Evolutionary conservation across 805 yeast species (phyloP).

Genomic region (Pichia scutulata): DNA sequence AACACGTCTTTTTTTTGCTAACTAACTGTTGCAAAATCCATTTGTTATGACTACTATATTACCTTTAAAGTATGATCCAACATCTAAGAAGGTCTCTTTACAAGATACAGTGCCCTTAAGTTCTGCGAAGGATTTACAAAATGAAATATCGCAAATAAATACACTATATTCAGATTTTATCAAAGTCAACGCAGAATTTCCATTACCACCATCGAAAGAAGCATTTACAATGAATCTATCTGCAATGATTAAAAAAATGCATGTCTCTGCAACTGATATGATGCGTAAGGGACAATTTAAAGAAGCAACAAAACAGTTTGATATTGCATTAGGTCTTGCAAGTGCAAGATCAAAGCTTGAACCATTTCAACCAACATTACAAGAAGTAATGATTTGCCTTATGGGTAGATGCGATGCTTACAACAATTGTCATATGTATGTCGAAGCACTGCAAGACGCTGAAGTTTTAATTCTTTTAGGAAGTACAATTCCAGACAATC

Average conservation of each 20-base stretch:
- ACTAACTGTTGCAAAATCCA: background rate
- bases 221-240: slow-evolving; percentile 46
- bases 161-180: slow-evolving; percentile 35
- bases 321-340: slow-evolving; percentile 62
- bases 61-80: slow-evolving; percentile 27
- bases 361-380: slow-evolving; percentile 62
- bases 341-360: slow-evolving; percentile 66
- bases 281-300: slow-evolving; percentile 46
- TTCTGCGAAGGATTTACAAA: slow-evolving; percentile 18
- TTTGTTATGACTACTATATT: slow-evolving; percentile 8
- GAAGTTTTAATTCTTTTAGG: slow-evolving; percentile 57
- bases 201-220: slow-evolving; percentile 47
- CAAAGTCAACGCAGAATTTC: slow-evolving; percentile 40
- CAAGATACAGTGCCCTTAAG: slow-evolving; percentile 15
- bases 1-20: background rate
- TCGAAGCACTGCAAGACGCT: slow-evolving; percentile 61
- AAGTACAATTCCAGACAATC: slow-evolving; percentile 58
- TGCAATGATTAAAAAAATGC: slow-evolving; percentile 56
- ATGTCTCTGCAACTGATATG: slow-evolving; percentile 53
- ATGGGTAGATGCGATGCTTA: slow-evolving; percentile 68
- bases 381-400: slow-evolving; percentile 57
- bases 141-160: slow-evolving; percentile 30
- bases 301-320: slow-evolving; percentile 58
- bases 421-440: slow-evolving; percentile 43
- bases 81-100: slow-evolving; percentile 23